Conservation (phyloP, 176 grass and related monocot genomes). For the Otatea glauca region DNA sequence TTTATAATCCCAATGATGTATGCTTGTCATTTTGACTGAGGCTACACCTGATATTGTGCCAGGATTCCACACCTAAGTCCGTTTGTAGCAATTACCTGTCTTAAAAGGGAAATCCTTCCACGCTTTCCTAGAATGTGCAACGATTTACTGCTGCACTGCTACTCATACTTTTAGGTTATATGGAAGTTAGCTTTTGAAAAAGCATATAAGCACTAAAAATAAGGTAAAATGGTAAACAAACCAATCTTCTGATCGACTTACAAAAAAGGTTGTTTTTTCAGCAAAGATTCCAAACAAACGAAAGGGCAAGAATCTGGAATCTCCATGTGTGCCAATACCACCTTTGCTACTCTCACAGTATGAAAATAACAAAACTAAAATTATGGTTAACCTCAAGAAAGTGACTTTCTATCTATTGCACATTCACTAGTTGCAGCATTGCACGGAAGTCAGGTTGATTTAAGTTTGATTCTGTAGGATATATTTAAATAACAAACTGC, state of each 20-base stretch:
- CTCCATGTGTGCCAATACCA: no score
- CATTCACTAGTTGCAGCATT: neutral
- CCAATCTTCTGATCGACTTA: no score
- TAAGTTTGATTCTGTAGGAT: neutral
- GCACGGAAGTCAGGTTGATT: neutral
- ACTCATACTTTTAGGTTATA: slow-evolving; percentile 2
- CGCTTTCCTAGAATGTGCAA: neutral
- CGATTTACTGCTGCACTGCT: neutral
- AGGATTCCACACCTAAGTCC: neutral
- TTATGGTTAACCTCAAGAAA: neutral
- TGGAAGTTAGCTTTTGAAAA: slow-evolving; percentile 50
- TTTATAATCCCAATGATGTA: neutral
- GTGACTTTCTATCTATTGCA: neutral
- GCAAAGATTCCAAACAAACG: no score
- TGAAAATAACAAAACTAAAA: slow-evolving; percentile 3
- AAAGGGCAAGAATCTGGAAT: no score
- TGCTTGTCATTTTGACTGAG: neutral
- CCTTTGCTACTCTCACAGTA: neutral
- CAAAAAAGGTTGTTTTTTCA: no score
- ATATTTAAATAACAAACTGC: neutral
- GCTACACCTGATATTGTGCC: neutral
- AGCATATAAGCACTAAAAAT: slow-evolving; percentile 23
- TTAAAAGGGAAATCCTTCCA: neutral
- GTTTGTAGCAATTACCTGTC: neutral
- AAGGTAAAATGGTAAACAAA: slow-evolving; percentile 46